Conservation (phyloP, 2,329 filamentous ascomycete species). For the Truncatella angustata region DNA sequence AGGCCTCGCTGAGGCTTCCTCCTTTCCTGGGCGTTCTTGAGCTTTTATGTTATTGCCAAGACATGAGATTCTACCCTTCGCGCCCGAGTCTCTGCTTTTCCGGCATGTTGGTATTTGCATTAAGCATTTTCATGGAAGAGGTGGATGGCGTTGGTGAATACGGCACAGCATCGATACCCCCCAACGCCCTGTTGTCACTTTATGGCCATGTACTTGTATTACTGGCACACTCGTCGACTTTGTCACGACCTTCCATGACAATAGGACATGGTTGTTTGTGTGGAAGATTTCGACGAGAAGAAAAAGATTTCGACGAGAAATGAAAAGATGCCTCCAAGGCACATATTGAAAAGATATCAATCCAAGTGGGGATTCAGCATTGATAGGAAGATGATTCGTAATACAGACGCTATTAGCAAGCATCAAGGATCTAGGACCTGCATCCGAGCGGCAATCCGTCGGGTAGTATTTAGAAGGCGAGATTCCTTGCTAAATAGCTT, state of each 20-base stretch:
- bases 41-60: too few species aligned
- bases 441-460: not conserved
- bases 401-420: not conserved
- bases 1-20: not conserved
- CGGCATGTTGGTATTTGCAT: conserved; percentile 5
- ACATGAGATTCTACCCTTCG: too few species aligned
- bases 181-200: not conserved
- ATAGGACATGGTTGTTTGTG: too few species aligned
- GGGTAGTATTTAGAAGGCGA: not conserved
- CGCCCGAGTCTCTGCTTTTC: not conserved
- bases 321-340: conserved; percentile 3
- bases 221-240: not conserved
- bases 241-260: not conserved
- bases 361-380: not conserved
- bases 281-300: not conserved
- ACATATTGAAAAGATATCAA: not conserved
- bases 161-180: conserved; percentile 10
- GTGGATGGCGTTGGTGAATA: conserved; percentile 9
- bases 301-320: not conserved
- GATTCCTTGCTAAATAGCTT: not conserved
- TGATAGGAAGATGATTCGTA: not conserved
- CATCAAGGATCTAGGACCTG: not conserved
- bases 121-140: conserved; percentile 10
- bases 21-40: not conserved
- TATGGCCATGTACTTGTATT: not conserved